phyloP scores from a whole-genome alignment of 2,329 filamentous ascomycete genomes.

The Penicillium oxalicum region DNA sequence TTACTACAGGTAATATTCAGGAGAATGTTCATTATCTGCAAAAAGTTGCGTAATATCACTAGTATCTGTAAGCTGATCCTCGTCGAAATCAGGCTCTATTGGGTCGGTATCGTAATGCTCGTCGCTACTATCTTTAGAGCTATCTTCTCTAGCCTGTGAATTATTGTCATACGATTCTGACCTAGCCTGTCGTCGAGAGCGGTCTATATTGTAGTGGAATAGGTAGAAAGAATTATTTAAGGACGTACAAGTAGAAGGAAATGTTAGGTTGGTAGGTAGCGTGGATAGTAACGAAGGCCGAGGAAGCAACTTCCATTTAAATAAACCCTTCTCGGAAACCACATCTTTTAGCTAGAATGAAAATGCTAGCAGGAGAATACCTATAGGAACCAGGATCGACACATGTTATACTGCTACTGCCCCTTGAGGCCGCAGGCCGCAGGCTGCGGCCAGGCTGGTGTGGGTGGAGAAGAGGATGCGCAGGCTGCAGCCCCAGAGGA shows the following conservation, averaged over 20 bases:
- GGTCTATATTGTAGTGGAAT: not conserved
- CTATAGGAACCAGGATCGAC: not conserved
- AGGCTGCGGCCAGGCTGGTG: not conserved
- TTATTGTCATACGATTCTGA: not conserved
- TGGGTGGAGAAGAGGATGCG: not conserved
- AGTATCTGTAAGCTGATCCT: constrained; percentile 5
- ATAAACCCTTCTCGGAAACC: not conserved
- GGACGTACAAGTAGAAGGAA: not conserved
- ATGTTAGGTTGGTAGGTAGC: not conserved
- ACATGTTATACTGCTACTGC: not conserved
- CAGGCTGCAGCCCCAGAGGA: not conserved
- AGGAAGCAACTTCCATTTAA: not conserved
- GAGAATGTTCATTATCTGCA: constrained; percentile 14
- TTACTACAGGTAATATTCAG: constrained; percentile 16
- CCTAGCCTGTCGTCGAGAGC: not conserved
- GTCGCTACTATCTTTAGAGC: not conserved
- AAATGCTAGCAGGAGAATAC: not conserved
- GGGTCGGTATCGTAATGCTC: constrained; percentile 4
- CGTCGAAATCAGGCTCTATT: constrained; percentile 12
- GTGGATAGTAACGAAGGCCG: not conserved
- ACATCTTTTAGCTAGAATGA: not conserved
- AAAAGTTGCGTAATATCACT: constrained; percentile 12
- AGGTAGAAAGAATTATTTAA: not conserved
- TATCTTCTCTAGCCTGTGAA: not conserved
- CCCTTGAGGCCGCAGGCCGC: not conserved